Evolutionary conservation across 1,139 yeast species (phyloP).

Genomic region (Hyphopichia buzzinii): DNA sequence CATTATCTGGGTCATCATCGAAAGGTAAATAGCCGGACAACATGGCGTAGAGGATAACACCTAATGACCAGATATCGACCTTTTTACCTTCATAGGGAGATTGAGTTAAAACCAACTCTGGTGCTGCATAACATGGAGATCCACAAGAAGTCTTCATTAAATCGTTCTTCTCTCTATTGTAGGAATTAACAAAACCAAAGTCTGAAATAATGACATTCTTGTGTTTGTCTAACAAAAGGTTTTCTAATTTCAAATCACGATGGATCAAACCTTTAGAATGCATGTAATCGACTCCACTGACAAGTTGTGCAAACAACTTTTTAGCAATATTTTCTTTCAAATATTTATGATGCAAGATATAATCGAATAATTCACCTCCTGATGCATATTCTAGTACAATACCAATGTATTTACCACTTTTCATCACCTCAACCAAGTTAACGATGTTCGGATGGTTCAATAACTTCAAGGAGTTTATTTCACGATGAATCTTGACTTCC

Average conservation of each 20-base stretch:
- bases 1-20: conserved; percentile 96
- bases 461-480: conserved; percentile 83
- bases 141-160: conserved; percentile 97
- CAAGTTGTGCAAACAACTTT: conserved; percentile 84
- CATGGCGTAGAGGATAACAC: conserved; percentile 95
- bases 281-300: conserved; percentile 90
- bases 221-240: conserved; percentile 73
- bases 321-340: conserved; percentile 85
- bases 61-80: conserved; percentile 97
- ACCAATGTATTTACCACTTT: conserved; percentile 92
- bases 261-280: conserved; percentile 82
- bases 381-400: conserved; percentile 95
- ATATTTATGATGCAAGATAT: conserved; percentile 81
- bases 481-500: conserved; percentile 87
- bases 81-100: conserved; percentile 89
- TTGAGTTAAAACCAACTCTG: conserved; percentile 87
- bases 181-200: conserved; percentile 91
- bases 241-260: conserved; percentile 73
- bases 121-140: conserved; percentile 98
- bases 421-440: conserved; percentile 85
- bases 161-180: conserved; percentile 61
- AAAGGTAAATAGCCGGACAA: conserved; percentile 95
- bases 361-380: conserved; percentile 95
- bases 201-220: conserved; percentile 78
- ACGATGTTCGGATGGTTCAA: conserved; percentile 93